Evolutionary conservation across 176 grass and related monocot species (phyloP).

Genomic region (Bromus sterilis): DNA sequence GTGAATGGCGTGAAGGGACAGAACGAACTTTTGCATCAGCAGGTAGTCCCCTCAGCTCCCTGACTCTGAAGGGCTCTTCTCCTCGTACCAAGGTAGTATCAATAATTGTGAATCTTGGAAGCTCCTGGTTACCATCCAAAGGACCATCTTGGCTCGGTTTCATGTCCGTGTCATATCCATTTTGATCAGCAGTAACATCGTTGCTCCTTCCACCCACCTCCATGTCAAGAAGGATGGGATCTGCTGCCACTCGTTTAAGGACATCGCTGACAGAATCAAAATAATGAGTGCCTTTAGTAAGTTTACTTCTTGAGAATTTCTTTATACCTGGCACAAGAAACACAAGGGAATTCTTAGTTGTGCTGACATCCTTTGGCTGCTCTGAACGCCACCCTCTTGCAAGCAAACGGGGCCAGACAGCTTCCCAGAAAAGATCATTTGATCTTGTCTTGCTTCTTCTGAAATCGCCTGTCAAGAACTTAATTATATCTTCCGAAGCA

Average conservation of each 20-base stretch:
- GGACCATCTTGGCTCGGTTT: conserved; percentile 26
- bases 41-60: conserved; percentile 74
- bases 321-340: conserved; percentile 63
- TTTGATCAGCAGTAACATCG: conserved; percentile 22
- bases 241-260: conserved; percentile 63
- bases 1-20: conserved; percentile 17
- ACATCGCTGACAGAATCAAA: conserved; percentile 95
- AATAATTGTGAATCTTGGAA: conserved; percentile 82
- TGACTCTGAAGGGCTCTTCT: conserved; percentile 51
- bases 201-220: conserved; percentile 35
- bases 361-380: conserved; percentile 74
- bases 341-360: conserved; percentile 68
- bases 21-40: conserved; percentile 40
- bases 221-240: conserved; percentile 71
- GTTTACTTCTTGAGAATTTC: conserved; percentile 78
- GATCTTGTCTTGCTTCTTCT: conserved; percentile 88
- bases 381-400: conserved; percentile 96
- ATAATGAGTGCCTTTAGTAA: conserved; percentile 77
- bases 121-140: conserved; percentile 47
- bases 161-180: conserved; percentile 24
- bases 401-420: conserved; percentile 92
- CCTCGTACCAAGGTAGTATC: conserved; percentile 80
- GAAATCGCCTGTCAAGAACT: conserved; percentile 95
- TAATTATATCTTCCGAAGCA: conserved; percentile 74
- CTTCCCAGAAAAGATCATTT: conserved; percentile 99